Base-by-base conservation (phyloP, 116 monocot genomes). In the Papilionanthe hybrid region DNA sequence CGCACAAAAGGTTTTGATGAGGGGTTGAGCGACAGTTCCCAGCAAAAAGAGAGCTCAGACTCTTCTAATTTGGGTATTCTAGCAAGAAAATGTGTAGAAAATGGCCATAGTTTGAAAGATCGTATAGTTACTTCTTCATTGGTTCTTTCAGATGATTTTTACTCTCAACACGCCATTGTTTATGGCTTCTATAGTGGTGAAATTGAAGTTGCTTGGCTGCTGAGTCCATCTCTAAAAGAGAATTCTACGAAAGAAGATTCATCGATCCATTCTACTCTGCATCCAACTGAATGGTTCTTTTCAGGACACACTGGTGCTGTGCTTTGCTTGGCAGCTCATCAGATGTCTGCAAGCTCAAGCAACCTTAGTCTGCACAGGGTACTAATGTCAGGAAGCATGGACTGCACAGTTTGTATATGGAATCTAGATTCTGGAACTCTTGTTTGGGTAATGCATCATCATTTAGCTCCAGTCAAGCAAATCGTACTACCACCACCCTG, bases 171-270 rank as follows among this genome's bases (percentile, higher is more conserved):
- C 88, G 86, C 93, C 81, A 80, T 93, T 78, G 86, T 98, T 55
- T 94, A 92, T 85, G 98, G 98, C n/a, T 94, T 90, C 88, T 83
- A 86, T 85, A 90, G 80, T 82, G 98, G 98, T 80, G 87, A 93
- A 25, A 98, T 94, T 55, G 90, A 94, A 83, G 88, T 90, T 53
- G 81, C 87, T 83, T 75, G 63, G 7, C 86, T 98, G 47, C 18
- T 82, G 22, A 86, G 86, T 80, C 43, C 79, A 44, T 76, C 78
- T 68, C 67, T 72, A 11, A 81, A 85, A 29, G 60, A 30, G 29
- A 81, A 84, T 82, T 84, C 84, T 77, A 43, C 53, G 75, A 50
- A 32, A 44, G 83, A 57, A 85, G 81, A 66, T 82, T 22, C 22
- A 7, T 44, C 30, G 8, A 44, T 72, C 17, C 55, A 55, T 11